Conservation (phyloP, 768 basidiomycete species). For the Gelatoporia subvermispora region DNA sequence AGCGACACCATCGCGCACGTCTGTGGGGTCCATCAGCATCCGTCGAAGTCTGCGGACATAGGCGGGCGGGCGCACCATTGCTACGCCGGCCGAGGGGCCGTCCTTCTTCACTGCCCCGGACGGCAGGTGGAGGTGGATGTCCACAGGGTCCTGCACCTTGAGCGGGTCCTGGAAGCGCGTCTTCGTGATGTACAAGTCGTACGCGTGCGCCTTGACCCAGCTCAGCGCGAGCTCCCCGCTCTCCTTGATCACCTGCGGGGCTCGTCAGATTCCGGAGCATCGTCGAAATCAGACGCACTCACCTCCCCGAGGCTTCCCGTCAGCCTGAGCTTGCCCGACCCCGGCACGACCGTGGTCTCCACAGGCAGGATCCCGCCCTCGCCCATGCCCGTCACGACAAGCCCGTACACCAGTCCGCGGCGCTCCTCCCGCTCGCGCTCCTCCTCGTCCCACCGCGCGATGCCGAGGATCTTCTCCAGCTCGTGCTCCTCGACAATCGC, state of each 20-base stretch:
- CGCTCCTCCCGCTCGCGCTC: conserved; percentile 71
- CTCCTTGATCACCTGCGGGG: conserved; percentile 80
- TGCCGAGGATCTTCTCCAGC: conserved; percentile 80
- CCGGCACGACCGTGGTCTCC: conserved; percentile 78
- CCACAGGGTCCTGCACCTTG: conserved; percentile 65
- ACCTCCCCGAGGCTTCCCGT: conserved; percentile 85
- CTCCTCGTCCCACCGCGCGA: conserved; percentile 75
- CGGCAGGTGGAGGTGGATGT: conserved; percentile 87
- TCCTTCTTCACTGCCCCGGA: conserved; percentile 92
- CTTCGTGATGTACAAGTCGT: conserved; percentile 72
- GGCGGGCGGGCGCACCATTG: conserved; percentile 53
- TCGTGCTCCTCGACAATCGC: conserved; percentile 60
- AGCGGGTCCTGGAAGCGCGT: conserved; percentile 68
- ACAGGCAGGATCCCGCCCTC: conserved; percentile 84
- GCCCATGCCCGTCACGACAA: conserved; percentile 85
- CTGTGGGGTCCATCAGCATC: conserved; percentile 26
- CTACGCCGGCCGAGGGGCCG: conserved; percentile 86
- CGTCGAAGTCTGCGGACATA: background rate
- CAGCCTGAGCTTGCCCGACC: conserved; percentile 64
- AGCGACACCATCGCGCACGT: conserved; percentile 85
- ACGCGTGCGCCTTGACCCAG: conserved; percentile 87
- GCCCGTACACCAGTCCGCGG: conserved; percentile 76
- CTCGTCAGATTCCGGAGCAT: conserved; percentile 35
- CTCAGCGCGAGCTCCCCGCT: conserved; percentile 86
- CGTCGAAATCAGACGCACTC: conserved; percentile 11